phyloP scores from a whole-genome alignment of 129 eudicot species.

The Tanacetum coccineum region DNA sequence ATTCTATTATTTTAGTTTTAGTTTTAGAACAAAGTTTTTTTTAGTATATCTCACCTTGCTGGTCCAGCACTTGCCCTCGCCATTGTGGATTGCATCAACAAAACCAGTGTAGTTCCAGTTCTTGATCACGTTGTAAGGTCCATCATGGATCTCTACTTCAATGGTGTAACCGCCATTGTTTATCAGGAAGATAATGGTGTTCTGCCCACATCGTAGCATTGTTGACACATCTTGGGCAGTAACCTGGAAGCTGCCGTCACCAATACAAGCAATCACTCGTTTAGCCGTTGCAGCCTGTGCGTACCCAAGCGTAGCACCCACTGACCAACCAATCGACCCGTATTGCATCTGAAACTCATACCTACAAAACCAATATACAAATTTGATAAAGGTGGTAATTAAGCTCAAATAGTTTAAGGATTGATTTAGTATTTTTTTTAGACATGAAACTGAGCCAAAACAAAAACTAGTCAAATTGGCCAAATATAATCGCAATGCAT shows the following conservation, averaged over 20 bases:
- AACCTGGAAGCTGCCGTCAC: constrained; percentile 44
- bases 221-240: constrained; percentile 59
- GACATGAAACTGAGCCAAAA: too few relatives aligned
- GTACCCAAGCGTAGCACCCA: constrained; percentile 39
- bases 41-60: constrained; percentile 35
- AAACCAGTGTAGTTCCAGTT: constrained; percentile 31
- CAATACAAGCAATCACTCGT: constrained; percentile 35
- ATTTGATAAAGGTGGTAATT: too few relatives aligned
- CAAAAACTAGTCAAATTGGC: too few relatives aligned
- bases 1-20: too few relatives aligned
- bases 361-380: constrained; percentile 9
- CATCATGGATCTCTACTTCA: constrained; percentile 38
- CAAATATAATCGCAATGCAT: too few relatives aligned
- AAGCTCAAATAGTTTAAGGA: too few relatives aligned
- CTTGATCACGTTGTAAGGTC: constrained; percentile 40
- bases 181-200: constrained; percentile 50
- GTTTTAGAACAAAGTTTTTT: neutral
- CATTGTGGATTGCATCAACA: constrained; percentile 48
- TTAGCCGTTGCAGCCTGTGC: constrained; percentile 30
- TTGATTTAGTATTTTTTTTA: too few relatives aligned
- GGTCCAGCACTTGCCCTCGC: constrained; percentile 67
- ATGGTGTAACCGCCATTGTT: constrained; percentile 55
- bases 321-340: constrained; percentile 39
- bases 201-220: constrained; percentile 48
- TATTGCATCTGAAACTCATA: constrained; percentile 37